Evolutionary conservation across 2,329 filamentous ascomycete genomes (phyloP).

Genomic region (Elsinoe australis): DNA sequence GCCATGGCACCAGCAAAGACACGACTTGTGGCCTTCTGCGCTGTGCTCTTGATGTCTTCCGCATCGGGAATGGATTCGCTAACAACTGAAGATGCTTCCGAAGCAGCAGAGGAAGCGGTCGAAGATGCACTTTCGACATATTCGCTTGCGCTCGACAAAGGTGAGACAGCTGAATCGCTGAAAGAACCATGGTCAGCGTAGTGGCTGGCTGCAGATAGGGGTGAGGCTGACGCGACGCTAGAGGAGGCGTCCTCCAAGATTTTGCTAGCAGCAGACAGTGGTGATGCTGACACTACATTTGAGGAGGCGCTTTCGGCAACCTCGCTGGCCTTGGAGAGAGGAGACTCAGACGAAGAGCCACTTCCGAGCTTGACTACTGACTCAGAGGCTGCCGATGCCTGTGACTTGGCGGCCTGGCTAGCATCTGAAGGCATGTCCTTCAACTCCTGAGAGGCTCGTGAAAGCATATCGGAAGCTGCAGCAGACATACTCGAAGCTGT

Average conservation of each 20-base stretch:
- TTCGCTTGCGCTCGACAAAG: conserved; percentile 24
- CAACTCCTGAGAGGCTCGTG: conserved; percentile 1
- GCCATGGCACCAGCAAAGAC: conserved; percentile 50
- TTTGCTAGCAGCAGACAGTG: background rate
- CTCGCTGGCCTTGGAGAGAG: conserved; percentile 24
- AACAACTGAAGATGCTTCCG: conserved; percentile 28
- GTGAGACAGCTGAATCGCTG: conserved; percentile 19
- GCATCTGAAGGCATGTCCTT: conserved; percentile 11
- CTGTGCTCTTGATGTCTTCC: conserved; percentile 10
- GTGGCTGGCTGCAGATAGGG: conserved; percentile 13
- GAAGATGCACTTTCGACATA: conserved; percentile 23
- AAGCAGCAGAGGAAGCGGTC: conserved; percentile 21
- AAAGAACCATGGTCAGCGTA: conserved; percentile 19
- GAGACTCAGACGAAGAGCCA: background rate
- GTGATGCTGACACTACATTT: conserved; percentile 19
- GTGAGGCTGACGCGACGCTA: conserved; percentile 24
- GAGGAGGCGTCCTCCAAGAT: conserved; percentile 19
- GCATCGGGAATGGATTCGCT: conserved; percentile 22
- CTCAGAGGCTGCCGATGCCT: conserved; percentile 8
- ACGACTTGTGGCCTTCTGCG: conserved; percentile 31
- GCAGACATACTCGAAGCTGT: conserved; percentile 14
- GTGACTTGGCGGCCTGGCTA: conserved; percentile 2
- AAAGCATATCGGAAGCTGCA: conserved; percentile 10
- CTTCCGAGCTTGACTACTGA: conserved; percentile 2
- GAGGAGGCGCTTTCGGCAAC: conserved; percentile 24